Conservation (phyloP, 2,329 filamentous ascomycete species). For the Westerdykella aurantiaca region DNA sequence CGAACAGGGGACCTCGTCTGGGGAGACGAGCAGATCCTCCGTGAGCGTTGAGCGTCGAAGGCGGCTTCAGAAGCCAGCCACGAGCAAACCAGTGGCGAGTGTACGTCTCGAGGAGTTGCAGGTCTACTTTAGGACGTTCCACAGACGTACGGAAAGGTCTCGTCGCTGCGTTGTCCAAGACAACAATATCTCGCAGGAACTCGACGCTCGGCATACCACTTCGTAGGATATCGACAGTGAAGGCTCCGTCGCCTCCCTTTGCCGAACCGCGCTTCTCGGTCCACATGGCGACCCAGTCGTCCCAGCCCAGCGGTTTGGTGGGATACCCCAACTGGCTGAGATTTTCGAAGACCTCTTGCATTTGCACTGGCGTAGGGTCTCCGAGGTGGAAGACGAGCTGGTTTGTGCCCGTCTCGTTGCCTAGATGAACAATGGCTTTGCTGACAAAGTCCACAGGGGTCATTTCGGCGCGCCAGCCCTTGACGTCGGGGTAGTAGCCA, state of each 20-base stretch:
- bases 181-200: conserved; percentile 63
- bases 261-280: conserved; percentile 60
- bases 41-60: conserved; percentile 46
- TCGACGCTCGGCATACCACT: conserved; percentile 74
- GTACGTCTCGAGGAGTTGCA: conserved; percentile 67
- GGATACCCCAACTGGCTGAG: conserved; percentile 64
- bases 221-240: conserved; percentile 72
- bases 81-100: conserved; percentile 73
- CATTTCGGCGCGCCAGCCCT: conserved; percentile 76
- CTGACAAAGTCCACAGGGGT: conserved; percentile 78
- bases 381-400: conserved; percentile 69
- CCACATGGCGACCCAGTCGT: conserved; percentile 71
- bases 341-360: conserved; percentile 58
- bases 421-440: conserved; percentile 64
- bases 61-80: conserved; percentile 66
- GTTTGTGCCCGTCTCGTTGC: conserved; percentile 53
- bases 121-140: conserved; percentile 63
- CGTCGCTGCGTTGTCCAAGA: conserved; percentile 66
- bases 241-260: conserved; percentile 63
- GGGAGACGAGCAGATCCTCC: conserved; percentile 43
- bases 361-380: conserved; percentile 65
- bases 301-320: conserved; percentile 61
- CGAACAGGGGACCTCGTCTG: conserved; percentile 56
- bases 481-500: conserved; percentile 63
- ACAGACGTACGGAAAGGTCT: conserved; percentile 54